A percentile compares a stretch with the other conserved stretches of the same genome.
Conservation (phyloP, 345 rosid species). For the Turnera subulata region DNA sequence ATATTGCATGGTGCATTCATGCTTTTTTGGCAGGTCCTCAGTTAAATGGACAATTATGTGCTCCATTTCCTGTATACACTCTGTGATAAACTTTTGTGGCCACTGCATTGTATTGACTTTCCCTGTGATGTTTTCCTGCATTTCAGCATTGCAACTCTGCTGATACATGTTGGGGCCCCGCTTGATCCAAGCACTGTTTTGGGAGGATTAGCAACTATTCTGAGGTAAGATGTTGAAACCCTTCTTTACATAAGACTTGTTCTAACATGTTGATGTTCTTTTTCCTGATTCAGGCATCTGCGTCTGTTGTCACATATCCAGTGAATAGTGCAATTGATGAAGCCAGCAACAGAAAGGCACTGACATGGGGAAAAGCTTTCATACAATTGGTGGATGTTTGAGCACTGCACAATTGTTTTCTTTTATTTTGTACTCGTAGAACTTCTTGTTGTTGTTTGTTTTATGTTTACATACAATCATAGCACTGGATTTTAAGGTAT, state of each 20-base stretch:
- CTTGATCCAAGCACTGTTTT: conserved; percentile 88
- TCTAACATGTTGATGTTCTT: conserved; percentile 1
- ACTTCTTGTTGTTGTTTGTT: neutral
- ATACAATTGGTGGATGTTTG: conserved; percentile 75
- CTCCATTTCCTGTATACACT: conserved; percentile 5
- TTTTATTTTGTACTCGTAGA: neutral
- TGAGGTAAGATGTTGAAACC: conserved; percentile 48
- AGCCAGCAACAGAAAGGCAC: conserved; percentile 68
- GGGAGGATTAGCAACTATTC: conserved; percentile 83
- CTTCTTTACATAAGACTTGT: conserved; percentile 13
- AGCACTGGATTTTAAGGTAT: too few species aligned
- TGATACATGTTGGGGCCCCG: conserved; percentile 80
- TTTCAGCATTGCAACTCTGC: conserved; percentile 80
- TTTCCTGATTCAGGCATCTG: conserved; percentile 65
- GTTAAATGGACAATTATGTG: conserved; percentile 11
- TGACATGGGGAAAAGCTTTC: conserved; percentile 97
- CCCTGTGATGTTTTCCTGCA: conserved; percentile 11
- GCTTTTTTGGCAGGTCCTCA: too few species aligned
- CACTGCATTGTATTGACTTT: conserved; percentile 9
- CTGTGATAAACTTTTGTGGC: neutral
- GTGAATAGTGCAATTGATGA: conserved; percentile 73
- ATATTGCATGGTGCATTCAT: too few species aligned
- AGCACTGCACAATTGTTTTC: neutral
- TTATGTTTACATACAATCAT: too few species aligned
- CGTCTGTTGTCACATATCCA: conserved; percentile 86